A percentile compares a stretch with the other conserved stretches of the same genome.
Conservation (phyloP, 495 filamentous ascomycete genomes). For the Letharia columbiana region DNA sequence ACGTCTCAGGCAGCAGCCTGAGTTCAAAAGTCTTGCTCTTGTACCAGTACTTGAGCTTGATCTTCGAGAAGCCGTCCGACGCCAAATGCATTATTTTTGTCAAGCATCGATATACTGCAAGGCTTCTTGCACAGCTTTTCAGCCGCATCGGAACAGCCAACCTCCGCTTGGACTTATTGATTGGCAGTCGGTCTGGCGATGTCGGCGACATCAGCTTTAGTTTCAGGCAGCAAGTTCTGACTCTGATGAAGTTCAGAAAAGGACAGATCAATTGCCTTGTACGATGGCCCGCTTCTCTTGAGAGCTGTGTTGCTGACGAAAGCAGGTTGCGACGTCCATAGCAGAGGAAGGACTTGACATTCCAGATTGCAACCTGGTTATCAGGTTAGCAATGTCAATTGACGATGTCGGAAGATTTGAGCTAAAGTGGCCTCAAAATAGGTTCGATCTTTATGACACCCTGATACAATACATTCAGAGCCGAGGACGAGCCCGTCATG, state of each 20-base stretch:
- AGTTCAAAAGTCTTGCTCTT: conserved; percentile 70
- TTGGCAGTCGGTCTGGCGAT: conserved; percentile 47
- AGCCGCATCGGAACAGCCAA: conserved; percentile 46
- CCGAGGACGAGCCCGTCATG: conserved; percentile 74
- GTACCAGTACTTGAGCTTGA: conserved; percentile 42
- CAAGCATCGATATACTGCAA: conserved; percentile 65
- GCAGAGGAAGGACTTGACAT: conserved; percentile 96
- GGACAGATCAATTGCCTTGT: conserved; percentile 74
- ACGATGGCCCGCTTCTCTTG: conserved; percentile 33
- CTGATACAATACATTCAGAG: conserved; percentile 96
- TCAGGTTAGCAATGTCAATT: conserved; percentile 39
- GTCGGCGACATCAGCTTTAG: conserved; percentile 51
- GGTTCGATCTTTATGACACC: conserved; percentile 80
- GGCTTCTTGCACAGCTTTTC: conserved; percentile 59
- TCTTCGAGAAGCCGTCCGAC: conserved; percentile 48
- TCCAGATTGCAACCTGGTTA: conserved; percentile 85
- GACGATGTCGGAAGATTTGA: neutral
- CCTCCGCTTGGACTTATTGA: conserved; percentile 57
- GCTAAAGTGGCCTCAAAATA: conserved; percentile 26
- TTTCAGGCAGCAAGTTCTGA: conserved; percentile 66
- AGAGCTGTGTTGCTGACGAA: conserved; percentile 65
- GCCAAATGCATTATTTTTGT: conserved; percentile 87
- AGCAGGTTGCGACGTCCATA: conserved; percentile 67
- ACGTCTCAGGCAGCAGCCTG: conserved; percentile 35
- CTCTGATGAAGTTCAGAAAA: conserved; percentile 65